These are phyloP conservation scores for Pseudocercospora macadamiae DNA, from an alignment of 2,329 filamentous ascomycete species.

Conservation along the genomic window DNA sequence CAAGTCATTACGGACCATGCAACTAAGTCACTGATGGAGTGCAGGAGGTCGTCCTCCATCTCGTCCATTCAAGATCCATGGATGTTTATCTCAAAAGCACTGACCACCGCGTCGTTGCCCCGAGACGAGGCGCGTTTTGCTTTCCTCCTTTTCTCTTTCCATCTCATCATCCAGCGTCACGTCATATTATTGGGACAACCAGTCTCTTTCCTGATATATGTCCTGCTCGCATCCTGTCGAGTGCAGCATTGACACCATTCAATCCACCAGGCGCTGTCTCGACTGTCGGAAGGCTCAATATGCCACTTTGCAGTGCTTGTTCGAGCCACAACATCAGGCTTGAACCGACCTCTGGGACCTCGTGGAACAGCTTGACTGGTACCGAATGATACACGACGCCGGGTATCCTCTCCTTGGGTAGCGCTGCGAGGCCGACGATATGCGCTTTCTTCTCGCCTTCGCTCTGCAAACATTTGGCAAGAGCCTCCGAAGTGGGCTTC, in stretches of 20 bases:
- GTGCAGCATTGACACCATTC: conserved; percentile 22
- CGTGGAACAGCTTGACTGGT: conserved; percentile 74
- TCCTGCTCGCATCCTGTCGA: conserved; percentile 24
- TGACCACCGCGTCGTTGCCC: not conserved
- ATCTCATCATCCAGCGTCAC: not conserved
- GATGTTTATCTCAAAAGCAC: not conserved
- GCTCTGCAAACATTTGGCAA: conserved; percentile 17
- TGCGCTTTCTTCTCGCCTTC: conserved; percentile 39
- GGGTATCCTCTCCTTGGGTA: conserved; percentile 59
- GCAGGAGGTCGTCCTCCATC: too few species aligned
- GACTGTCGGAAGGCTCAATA: conserved; percentile 15
- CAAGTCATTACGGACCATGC: too few species aligned
- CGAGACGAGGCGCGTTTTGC: not conserved
- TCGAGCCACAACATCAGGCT: conserved; percentile 25
- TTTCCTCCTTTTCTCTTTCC: not conserved
- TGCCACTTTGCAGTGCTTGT: conserved; percentile 14
- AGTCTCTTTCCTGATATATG: conserved; percentile 25
- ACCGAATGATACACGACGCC: conserved; percentile 63
- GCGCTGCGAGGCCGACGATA: conserved; percentile 66
- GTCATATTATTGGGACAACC: conserved; percentile 19
- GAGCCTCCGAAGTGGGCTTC: conserved; percentile 21
- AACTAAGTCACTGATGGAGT: too few species aligned
- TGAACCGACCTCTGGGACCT: conserved; percentile 36
- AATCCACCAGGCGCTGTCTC: conserved; percentile 22
- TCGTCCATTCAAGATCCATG: too few species aligned